Evolutionary conservation across 768 basidiomycete genomes (phyloP), one percentile per base, ranked within the genome.

Genomic region (Hygrophoropsis aurantiaca): DNA sequence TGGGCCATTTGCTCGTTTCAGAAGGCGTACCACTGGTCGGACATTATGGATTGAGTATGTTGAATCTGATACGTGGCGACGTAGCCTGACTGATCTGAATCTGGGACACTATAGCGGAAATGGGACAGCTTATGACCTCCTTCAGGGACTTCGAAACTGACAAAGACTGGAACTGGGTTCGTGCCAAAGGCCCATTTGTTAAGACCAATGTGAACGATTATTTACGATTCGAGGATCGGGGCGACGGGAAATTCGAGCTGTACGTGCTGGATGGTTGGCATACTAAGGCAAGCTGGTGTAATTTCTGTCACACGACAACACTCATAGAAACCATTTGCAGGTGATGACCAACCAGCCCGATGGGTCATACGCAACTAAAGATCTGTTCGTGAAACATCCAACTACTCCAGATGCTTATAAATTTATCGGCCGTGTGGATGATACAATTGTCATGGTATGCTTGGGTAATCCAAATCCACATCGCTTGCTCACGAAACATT

Each of bases 141-240:
- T 66, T 70, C 41, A 73, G 78, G 26, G 68, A 78, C 47, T 78
- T 74, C 46, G 59, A 58, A 4, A 65, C 53, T 4, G 80, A 82
- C 65, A 81, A 80, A 57, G 73, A 50, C 10, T 83, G 81, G 80
- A 79, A 77, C 53, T 82, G 75, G 73, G 57, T 75, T 35, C 71
- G 74, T 21, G 52, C 62, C n/a, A 64, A 60, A 24, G 57, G 61
- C 2, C 57, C 62, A 0, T 16, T 57, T 36, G 16, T 57, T 5
- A 46, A 47, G 8, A 50, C 57, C 1, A 45, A 49, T 1, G 35
- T 62, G 35, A 45, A 53, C 11, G 46, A 62, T 18, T 80, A 72
- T 58, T 45, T 78, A 41, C 65, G 65, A 42, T 70, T 79, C 46
- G 77, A 76, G 50, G 62, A 67, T 3, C 68, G 65, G 23, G 76